phyloP scores from a whole-genome alignment of 352 stramenopile genomes.

The Pythium rishiriense region DNA sequence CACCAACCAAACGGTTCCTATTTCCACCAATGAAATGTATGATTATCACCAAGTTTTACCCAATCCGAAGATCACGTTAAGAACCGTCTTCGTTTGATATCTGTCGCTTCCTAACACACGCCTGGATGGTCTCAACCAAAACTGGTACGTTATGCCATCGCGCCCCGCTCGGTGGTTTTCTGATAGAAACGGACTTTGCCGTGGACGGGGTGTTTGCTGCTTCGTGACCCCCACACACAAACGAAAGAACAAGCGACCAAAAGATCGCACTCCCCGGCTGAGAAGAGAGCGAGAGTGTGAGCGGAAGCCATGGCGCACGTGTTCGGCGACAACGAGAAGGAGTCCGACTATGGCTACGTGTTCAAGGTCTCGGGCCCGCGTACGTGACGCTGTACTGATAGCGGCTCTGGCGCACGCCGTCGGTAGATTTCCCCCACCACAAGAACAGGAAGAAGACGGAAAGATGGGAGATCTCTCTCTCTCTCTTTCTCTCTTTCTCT shows the following conservation, averaged over 20 bases:
- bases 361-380: conserved; percentile 98
- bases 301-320: conserved; percentile 65
- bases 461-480: background rate
- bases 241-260: conserved; percentile 25
- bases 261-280: conserved; percentile 19
- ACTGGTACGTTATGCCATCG: conserved; percentile 6
- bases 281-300: conserved; percentile 9
- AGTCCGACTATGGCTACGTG: conserved; percentile 98
- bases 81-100: conserved; percentile 5
- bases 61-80: conserved; percentile 1
- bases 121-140: background rate
- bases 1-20: conserved; percentile 29
- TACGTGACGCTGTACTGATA: no score
- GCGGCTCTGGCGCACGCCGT: no score
- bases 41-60: background rate
- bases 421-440: no score
- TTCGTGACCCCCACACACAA: conserved; percentile 8
- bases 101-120: no score
- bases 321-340: conserved; percentile 85
- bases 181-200: background rate
- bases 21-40: conserved; percentile 9
- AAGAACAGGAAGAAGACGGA: background rate
- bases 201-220: conserved; percentile 20
- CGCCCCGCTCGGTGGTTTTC: background rate
- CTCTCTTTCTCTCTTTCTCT: background rate